Base-by-base conservation (phyloP, 2,329 filamentous ascomycete species). In the Talaromyces atroroseus region DNA sequence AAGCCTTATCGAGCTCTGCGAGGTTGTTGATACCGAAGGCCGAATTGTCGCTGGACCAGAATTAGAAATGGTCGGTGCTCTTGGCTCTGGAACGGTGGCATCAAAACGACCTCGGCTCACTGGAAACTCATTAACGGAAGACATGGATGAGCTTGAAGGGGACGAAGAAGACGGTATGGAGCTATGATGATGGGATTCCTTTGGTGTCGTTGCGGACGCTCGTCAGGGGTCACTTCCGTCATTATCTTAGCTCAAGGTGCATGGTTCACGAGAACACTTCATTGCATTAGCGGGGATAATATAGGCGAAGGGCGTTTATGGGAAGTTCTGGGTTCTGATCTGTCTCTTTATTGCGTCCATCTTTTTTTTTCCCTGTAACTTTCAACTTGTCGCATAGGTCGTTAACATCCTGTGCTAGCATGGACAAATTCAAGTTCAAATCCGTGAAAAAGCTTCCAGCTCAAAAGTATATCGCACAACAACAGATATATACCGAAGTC, bases 1-100 rank as follows among this genome's bases (percentile, higher is more conserved):
- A 52, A 89, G 90, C 21, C 79, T 99, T 57, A 88, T 97, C 56
- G 92, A 96, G 67, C 81, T 99, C 10, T 95, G 90, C 54, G 90
- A 96, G 71, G 92, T 96, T 69, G 89, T 96, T 45, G 91, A 96
- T 71, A 88, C 86, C 65, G 94, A 97, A 67, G 91, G 92, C n/a
- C 82, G 92, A 24, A 87, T 99, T 6, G 81, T 97, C 5, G 88
- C 88, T 53, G 92, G 92, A 45, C 89, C 95, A 60, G 91, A 96
- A 70, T 77, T 95, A 14, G 85, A 86, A 61, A 75, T 80, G 57
- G 77, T 84, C 2, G 81, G 80, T 11, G 79, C 78, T 5, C 69
- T 83, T 24, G 78, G 77, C 26, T 74, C 76, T 8, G 78, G 76
- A n/a, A 71, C 73, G 56, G 70, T 75, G 59, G 78, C 71, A 57